Evolutionary conservation across 2,329 filamentous ascomycete species (phyloP).

Genomic region (Lecanicillium sp.): DNA sequence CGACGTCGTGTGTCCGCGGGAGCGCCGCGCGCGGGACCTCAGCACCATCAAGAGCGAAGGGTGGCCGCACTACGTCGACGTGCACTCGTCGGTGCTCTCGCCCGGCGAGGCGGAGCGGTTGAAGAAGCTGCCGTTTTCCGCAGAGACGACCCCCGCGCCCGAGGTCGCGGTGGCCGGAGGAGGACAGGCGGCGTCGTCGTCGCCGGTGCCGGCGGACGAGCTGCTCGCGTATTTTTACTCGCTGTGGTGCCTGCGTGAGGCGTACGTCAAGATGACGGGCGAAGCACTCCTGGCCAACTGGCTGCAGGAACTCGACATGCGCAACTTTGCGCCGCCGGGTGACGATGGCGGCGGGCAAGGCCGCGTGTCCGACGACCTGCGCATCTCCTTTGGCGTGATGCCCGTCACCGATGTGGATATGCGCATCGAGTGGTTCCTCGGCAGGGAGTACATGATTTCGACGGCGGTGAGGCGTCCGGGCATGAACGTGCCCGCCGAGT

Average conservation of each 20-base stretch:
- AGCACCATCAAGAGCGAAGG: constrained; percentile 49
- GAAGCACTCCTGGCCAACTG: constrained; percentile 68
- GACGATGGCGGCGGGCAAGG: constrained; percentile 7
- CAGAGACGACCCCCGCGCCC: constrained; percentile 1
- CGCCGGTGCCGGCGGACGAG: constrained; percentile 29
- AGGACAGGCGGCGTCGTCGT: constrained; percentile 14
- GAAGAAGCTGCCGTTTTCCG: constrained; percentile 33
- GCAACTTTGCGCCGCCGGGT: constrained; percentile 50
- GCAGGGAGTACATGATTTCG: constrained; percentile 46
- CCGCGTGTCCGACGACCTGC: constrained; percentile 10
- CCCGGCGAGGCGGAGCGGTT: constrained; percentile 54
- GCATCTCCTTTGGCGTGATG: constrained; percentile 23
- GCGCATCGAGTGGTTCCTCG: constrained; percentile 31
- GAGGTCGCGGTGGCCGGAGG: too few relatives aligned
- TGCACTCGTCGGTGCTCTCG: constrained; percentile 64
- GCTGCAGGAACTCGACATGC: constrained; percentile 64
- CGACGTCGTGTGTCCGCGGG: constrained; percentile 68
- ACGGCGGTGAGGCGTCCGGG: constrained; percentile 39
- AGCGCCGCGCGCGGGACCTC: constrained; percentile 57
- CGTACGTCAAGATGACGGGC: constrained; percentile 77
- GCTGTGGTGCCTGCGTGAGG: constrained; percentile 72
- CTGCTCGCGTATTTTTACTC: constrained; percentile 63
- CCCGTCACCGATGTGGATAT: constrained; percentile 26
- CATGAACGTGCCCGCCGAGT: constrained; percentile 26
- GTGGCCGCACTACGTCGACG: constrained; percentile 61